These are phyloP conservation scores for Arthrocladium fulminans DNA, from an alignment of 2,329 filamentous ascomycete genomes.

Conservation along the genomic window DNA sequence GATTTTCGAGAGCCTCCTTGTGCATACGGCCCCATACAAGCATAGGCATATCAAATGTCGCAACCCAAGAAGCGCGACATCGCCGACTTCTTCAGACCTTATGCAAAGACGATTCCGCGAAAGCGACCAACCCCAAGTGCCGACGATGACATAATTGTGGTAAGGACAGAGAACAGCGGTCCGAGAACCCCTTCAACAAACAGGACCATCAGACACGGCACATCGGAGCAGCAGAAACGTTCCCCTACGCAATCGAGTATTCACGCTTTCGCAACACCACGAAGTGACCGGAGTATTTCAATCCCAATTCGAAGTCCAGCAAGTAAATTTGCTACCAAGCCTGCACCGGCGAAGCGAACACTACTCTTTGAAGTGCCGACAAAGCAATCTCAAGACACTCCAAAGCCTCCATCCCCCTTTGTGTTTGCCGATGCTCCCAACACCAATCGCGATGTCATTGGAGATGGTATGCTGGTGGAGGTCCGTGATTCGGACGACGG, in stretches of 20 bases:
- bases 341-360: neutral
- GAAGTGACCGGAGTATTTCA: conserved; percentile 7
- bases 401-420: conserved; percentile 23
- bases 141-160: conserved; percentile 20
- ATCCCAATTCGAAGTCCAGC: conserved; percentile 17
- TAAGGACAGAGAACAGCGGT: neutral
- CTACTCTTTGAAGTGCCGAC: conserved; percentile 5
- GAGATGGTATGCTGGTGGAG: conserved; percentile 40
- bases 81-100: conserved; percentile 40
- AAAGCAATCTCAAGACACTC: neutral
- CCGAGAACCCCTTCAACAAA: conserved; percentile 3
- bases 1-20: neutral
- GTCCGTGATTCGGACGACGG: conserved; percentile 65
- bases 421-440: conserved; percentile 18
- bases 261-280: conserved; percentile 9
- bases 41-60: neutral
- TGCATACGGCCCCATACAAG: neutral
- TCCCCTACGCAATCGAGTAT: conserved; percentile 1
- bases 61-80: conserved; percentile 14
- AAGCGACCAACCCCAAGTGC: conserved; percentile 21
- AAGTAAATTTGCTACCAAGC: neutral
- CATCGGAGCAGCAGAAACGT: conserved; percentile 6
- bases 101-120: conserved; percentile 23
- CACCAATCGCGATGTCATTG: conserved; percentile 47
- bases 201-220: neutral